phyloP scores from a whole-genome alignment of 2,329 filamentous ascomycete species.

The Trichoderma brevicompactum region DNA sequence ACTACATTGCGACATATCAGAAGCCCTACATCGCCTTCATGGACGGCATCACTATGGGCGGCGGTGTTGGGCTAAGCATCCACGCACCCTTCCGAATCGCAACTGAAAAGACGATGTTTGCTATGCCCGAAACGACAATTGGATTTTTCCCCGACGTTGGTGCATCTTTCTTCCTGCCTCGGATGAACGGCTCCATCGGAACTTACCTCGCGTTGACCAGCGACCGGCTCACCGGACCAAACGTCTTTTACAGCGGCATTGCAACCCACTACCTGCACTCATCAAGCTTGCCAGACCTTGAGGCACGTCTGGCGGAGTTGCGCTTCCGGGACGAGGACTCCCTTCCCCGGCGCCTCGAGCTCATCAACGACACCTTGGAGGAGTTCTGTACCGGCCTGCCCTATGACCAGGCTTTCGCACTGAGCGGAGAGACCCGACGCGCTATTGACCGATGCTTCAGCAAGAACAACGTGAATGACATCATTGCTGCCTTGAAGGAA shows the following conservation, averaged over 20 bases:
- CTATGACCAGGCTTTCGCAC: constrained; percentile 67
- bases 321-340: constrained; percentile 79
- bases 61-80: constrained; percentile 89
- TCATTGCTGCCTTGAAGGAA: constrained; percentile 69
- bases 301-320: constrained; percentile 85
- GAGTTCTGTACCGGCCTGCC: constrained; percentile 90
- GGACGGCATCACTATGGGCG: constrained; percentile 98
- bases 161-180: constrained; percentile 91
- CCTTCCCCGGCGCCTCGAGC: constrained; percentile 64
- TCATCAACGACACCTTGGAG: constrained; percentile 86
- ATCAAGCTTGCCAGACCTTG: constrained; percentile 77
- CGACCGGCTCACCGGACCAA: constrained; percentile 77
- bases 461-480: constrained; percentile 68
- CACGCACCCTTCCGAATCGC: constrained; percentile 97
- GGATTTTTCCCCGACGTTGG: constrained; percentile 99
- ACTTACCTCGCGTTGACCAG: constrained; percentile 94
- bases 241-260: constrained; percentile 87
- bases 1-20: constrained; percentile 88
- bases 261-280: constrained; percentile 98
- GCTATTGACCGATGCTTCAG: constrained; percentile 86
- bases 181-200: constrained; percentile 83
- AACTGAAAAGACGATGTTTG: constrained; percentile 92
- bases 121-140: constrained; percentile 98
- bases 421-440: constrained; percentile 72
- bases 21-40: constrained; percentile 96